These are phyloP conservation scores for Protostelium mycophagum DNA, from an alignment of 78 protist genomes.

Conservation along the genomic window DNA sequence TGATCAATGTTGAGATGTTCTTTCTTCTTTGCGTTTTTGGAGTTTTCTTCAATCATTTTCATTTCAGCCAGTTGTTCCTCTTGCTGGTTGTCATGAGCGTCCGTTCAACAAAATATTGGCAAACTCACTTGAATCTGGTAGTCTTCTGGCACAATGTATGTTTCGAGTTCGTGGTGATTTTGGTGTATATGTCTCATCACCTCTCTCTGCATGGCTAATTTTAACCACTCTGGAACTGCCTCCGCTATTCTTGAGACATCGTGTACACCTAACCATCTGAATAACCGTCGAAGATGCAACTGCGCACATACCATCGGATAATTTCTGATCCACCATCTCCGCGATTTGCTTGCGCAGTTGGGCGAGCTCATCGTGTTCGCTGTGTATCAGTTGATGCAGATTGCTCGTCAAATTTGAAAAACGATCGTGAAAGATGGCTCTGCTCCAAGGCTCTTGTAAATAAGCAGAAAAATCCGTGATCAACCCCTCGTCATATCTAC, in stretches of 20 bases:
- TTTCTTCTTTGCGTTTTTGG: too few relatives aligned
- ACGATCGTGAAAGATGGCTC: not conserved
- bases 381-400: not conserved
- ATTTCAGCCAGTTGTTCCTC: too few relatives aligned
- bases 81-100: too few relatives aligned
- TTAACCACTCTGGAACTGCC: not conserved
- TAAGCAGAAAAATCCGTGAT: not conserved
- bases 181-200: not conserved
- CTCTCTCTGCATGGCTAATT: not conserved
- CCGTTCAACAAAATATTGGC: too few relatives aligned
- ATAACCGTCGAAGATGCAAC: not conserved
- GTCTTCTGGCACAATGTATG: too few relatives aligned
- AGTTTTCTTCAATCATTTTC: too few relatives aligned
- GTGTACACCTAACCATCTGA: not conserved
- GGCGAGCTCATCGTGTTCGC: not conserved
- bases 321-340: not conserved
- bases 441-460: not conserved
- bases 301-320: not conserved
- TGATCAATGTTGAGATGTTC: too few relatives aligned
- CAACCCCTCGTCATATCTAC: not conserved
- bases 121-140: too few relatives aligned
- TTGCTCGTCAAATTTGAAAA: not conserved
- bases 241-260: not conserved
- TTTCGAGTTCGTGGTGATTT: not conserved
- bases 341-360: not conserved